phyloP scores from a whole-genome alignment of 768 basidiomycete genomes.

The Tephrocybe sp. region DNA sequence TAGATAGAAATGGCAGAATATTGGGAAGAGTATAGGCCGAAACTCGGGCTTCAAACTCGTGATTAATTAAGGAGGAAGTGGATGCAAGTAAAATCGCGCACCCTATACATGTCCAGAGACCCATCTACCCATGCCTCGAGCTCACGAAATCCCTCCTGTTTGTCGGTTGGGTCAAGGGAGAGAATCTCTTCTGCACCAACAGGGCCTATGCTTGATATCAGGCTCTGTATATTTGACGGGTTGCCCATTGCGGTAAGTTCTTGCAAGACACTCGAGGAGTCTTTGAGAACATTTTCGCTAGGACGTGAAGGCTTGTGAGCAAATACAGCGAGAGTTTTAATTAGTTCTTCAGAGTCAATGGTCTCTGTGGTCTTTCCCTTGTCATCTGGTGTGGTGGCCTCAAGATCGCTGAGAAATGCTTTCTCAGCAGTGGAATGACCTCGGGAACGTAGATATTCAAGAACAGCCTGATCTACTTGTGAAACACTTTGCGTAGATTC shows the following conservation, averaged over 20 bases:
- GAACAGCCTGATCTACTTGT: conserved; percentile 39
- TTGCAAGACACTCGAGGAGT: conserved; percentile 60
- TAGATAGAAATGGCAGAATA: conserved; percentile 96
- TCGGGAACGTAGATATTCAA: conserved; percentile 47
- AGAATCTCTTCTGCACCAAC: conserved; percentile 83
- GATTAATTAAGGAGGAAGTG: background rate
- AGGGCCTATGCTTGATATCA: conserved; percentile 74
- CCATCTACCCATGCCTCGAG: conserved; percentile 89
- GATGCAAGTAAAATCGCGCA: conserved; percentile 30
- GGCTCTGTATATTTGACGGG: conserved; percentile 67
- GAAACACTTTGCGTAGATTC: conserved; percentile 32
- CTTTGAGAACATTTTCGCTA: conserved; percentile 71
- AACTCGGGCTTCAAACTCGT: conserved; percentile 73
- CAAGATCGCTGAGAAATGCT: conserved; percentile 42
- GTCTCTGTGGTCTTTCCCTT: conserved; percentile 41
- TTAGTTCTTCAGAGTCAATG: conserved; percentile 45
- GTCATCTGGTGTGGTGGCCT: conserved; percentile 40
- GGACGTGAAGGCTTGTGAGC: conserved; percentile 65
- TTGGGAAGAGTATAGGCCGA: conserved; percentile 88
- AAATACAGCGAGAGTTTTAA: conserved; percentile 60
- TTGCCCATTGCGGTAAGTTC: conserved; percentile 69
- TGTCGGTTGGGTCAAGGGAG: conserved; percentile 78
- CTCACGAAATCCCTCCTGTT: conserved; percentile 82
- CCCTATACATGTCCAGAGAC: conserved; percentile 88
- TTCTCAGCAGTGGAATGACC: conserved; percentile 49